Base-by-base conservation (phyloP, 139 green algal genomes). In the Chlorella sp. region DNA sequence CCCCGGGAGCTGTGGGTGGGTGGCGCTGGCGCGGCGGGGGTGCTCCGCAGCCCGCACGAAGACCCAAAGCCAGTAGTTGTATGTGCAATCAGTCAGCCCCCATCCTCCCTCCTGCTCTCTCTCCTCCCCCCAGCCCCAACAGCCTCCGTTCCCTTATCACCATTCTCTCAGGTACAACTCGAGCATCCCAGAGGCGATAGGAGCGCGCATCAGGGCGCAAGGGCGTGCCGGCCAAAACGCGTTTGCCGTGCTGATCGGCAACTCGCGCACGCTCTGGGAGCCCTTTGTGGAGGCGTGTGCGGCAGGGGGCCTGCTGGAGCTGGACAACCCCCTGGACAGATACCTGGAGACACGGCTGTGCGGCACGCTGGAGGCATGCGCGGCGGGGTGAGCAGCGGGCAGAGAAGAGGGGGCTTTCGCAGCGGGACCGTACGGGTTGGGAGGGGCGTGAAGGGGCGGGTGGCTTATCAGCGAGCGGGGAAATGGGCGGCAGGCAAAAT, bases 211-310 rank as follows among this genome's bases (percentile, higher is more conserved):
- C 53, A 81, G 53, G 0, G 60, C 71, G 3, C 16, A 12, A 14
- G 78, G 85, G 40, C 5, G 64, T 12, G 87, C 90, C 89, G 89
- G 89, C 5, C 57, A 64, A 4, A 30, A 64, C 19, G 87, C 89
- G 3, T 79, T 94, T 21, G 73, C 53, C 12, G 28, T 95, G 24
- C 86, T 95, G 0, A 42, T 95, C 1, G 92, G 82, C 81, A 95
- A 92, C 85, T 93, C 82, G 37, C 90, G 87, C 19, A 53, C 87
- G 1, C 42, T 95, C 22, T 95, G 92, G 92, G 71, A 80, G 61
- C 48, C 37, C 0, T 94, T 95, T n/a, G n/a, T 92, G 28, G 39
- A 61, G 57, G 89, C 89, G 0, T 92, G 40, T 9, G 34, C n/a
- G 12, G 48, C 82, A 7, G 32, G 37, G 22, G 53, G n/a, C 3